Evolutionary conservation across 1,284 basidiomycete genomes (phyloP).

Genomic region (Polyporus tsugae): DNA sequence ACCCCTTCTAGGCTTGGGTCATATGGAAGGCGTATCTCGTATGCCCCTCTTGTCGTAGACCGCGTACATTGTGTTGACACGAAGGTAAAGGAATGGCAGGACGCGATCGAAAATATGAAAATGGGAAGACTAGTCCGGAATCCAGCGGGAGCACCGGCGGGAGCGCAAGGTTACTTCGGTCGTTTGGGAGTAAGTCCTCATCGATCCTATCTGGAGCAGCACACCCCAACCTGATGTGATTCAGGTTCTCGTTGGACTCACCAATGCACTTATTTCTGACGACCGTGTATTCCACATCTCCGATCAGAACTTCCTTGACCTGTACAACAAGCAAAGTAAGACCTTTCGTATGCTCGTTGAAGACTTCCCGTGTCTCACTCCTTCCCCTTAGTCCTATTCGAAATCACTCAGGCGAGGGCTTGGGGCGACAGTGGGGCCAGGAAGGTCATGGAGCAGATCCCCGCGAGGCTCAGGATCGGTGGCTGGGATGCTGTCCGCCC

Average conservation of each 20-base stretch:
- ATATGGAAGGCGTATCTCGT: constrained; percentile 38
- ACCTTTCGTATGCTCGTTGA: neutral
- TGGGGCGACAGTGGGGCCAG: constrained; percentile 43
- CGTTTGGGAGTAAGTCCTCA: constrained; percentile 9
- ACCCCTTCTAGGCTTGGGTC: constrained; percentile 41
- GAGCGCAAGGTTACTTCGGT: constrained; percentile 13
- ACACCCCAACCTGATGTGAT: neutral
- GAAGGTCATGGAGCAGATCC: constrained; percentile 43
- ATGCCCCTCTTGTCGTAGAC: neutral
- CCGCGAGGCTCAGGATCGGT: constrained; percentile 41
- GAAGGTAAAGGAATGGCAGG: neutral
- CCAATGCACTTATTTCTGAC: constrained; percentile 47
- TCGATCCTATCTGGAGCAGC: neutral
- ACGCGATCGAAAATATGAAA: constrained; percentile 9
- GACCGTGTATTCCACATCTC: constrained; percentile 44
- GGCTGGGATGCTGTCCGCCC: constrained; percentile 50
- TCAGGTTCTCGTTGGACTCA: constrained; percentile 40
- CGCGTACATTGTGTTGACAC: neutral
- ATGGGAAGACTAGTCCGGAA: constrained; percentile 2
- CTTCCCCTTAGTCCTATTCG: constrained; percentile 39
- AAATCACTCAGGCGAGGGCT: constrained; percentile 39
- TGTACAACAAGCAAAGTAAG: constrained; percentile 48
- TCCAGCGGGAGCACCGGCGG: constrained; percentile 2
- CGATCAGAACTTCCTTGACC: constrained; percentile 35
- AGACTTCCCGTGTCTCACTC: neutral